phyloP scores from a whole-genome alignment of 495 filamentous ascomycete species.

The Tricharina praecox region DNA sequence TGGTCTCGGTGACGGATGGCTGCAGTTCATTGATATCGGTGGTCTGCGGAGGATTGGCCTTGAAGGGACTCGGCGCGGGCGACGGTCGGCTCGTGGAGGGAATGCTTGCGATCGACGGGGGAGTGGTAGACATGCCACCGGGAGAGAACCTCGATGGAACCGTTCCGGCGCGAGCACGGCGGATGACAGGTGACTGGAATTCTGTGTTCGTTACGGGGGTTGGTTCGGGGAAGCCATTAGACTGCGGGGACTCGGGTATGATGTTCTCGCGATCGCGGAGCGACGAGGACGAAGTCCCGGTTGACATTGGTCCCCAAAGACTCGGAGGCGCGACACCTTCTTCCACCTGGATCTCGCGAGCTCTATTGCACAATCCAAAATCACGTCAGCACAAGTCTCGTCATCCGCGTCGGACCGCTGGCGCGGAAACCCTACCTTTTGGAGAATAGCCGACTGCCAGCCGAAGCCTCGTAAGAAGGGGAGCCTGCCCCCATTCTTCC shows the following conservation, averaged over 20 bases:
- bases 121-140: slow-evolving; percentile 42
- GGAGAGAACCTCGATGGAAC: slow-evolving; percentile 85
- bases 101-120: slow-evolving; percentile 41
- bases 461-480: slow-evolving; percentile 76
- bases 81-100: slow-evolving; percentile 75
- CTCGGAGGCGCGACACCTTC: slow-evolving; percentile 64
- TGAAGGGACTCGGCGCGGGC: slow-evolving; percentile 80
- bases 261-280: slow-evolving; percentile 58
- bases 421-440: slow-evolving; percentile 55
- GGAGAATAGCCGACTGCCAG: slow-evolving; percentile 53
- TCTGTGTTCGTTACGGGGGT: slow-evolving; percentile 38
- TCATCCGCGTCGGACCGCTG: too few species aligned
- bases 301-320: slow-evolving; percentile 89
- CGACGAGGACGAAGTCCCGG: slow-evolving; percentile 61
- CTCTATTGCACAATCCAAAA: slow-evolving; percentile 37
- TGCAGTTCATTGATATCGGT: slow-evolving; percentile 42
- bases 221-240: slow-evolving; percentile 88
- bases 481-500: slow-evolving; percentile 83
- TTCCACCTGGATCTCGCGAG: slow-evolving; percentile 92
- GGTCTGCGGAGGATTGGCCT: slow-evolving; percentile 41
- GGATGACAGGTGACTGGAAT: slow-evolving; percentile 38
- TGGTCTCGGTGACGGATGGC: slow-evolving; percentile 11
- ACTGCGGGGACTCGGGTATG: slow-evolving; percentile 87
- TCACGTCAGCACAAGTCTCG: background rate
- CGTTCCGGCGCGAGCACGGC: slow-evolving; percentile 82